These are phyloP conservation scores for Entomortierella beljakovae DNA, from an alignment of 192 early-diverging fungal species.

Conservation along the genomic window DNA sequence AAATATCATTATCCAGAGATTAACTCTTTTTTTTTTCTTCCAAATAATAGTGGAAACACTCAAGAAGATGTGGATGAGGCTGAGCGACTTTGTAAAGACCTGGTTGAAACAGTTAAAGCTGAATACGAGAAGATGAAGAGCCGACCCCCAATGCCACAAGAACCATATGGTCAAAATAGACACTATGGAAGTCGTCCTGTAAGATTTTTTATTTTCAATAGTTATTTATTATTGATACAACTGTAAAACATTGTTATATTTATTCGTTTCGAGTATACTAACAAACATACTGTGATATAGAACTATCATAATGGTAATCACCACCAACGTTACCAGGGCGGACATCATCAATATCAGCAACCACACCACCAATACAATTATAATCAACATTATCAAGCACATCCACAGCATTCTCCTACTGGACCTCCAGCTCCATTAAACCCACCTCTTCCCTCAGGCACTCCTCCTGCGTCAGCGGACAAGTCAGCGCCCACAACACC, in stretches of 20 bases:
- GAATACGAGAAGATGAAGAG: constrained; percentile 72
- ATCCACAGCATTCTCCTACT: constrained; percentile 33
- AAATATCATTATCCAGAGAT: background rate
- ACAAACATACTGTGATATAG: constrained; percentile 1
- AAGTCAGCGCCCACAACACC: background rate
- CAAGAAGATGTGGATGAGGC: constrained; percentile 80
- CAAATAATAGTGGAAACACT: constrained; percentile 59
- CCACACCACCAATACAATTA: constrained; percentile 29
- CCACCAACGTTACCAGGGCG: constrained; percentile 26
- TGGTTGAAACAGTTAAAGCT: constrained; percentile 80
- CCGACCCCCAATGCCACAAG: constrained; percentile 41
- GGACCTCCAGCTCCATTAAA: constrained; percentile 34
- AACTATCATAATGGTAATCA: constrained; percentile 37
- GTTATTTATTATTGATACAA: background rate
- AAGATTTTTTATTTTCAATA: constrained; percentile 5
- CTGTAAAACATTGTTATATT: background rate
- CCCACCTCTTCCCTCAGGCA: constrained; percentile 47
- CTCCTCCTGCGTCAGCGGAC: constrained; percentile 14
- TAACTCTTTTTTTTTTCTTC: background rate
- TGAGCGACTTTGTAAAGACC: constrained; percentile 74
- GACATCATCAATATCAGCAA: constrained; percentile 32
- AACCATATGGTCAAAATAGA: constrained; percentile 30
- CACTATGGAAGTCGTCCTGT: constrained; percentile 44
- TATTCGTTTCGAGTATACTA: background rate
- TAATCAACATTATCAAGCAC: constrained; percentile 45